These are phyloP conservation scores for Nannizzia gypsea DNA, from an alignment of 2,329 filamentous ascomycete species.

Conservation along the genomic window DNA sequence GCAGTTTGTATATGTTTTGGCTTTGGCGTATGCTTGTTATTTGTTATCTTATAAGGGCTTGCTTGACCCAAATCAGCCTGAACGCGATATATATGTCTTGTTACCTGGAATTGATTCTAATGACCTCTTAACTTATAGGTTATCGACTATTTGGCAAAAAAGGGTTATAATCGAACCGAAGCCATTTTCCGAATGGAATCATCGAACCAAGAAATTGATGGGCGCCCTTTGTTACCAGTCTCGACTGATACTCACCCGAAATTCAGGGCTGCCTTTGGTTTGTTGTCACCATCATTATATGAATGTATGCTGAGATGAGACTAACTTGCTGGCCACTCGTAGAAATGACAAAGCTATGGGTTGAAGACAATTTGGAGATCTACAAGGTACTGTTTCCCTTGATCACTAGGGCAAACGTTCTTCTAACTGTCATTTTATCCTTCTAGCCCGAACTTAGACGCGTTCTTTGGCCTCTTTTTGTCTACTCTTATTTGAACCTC, in stretches of 20 bases:
- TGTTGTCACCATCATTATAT: slow-evolving; percentile 11
- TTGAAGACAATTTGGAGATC: slow-evolving; percentile 82
- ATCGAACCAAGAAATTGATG: slow-evolving; percentile 67
- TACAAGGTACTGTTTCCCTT: slow-evolving; percentile 57
- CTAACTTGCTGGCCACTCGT: slow-evolving; percentile 16
- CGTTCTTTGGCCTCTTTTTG: slow-evolving; percentile 83
- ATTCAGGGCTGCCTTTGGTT: slow-evolving; percentile 60
- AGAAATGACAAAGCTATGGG: slow-evolving; percentile 64
- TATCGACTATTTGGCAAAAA: slow-evolving; percentile 90
- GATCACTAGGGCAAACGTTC: neutral
- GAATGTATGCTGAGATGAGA: neutral
- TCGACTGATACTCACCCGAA: slow-evolving; percentile 66
- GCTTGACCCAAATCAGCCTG: neutral
- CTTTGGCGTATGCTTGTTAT: neutral
- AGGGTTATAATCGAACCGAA: slow-evolving; percentile 86
- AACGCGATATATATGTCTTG: neutral
- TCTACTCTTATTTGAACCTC: slow-evolving; percentile 81
- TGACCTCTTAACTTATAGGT: slow-evolving; percentile 33
- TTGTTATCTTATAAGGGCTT: neutral
- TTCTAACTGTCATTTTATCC: slow-evolving; percentile 6
- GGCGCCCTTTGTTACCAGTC: slow-evolving; percentile 55
- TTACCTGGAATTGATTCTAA: neutral
- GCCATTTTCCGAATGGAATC: slow-evolving; percentile 87
- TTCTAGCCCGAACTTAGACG: slow-evolving; percentile 70
- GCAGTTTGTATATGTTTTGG: neutral